A percentile compares a stretch with the other conserved stretches of the same genome.
Conservation (phyloP, 2,329 filamentous ascomycete species). For the Aureobasidium lini region DNA sequence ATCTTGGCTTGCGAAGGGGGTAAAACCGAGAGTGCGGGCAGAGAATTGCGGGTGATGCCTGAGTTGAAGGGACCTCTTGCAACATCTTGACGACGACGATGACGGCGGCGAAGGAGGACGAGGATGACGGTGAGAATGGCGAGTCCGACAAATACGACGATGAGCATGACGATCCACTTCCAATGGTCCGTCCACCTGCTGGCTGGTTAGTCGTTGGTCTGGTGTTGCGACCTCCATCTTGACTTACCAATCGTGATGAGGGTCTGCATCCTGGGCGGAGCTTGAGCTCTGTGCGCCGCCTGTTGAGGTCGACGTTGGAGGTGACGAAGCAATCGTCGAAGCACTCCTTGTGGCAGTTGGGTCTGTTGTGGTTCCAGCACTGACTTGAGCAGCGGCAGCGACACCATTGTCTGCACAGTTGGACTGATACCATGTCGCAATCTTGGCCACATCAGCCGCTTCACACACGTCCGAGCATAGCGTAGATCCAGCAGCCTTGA, state of each 20-base stretch:
- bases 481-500: conserved; percentile 49
- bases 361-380: conserved; percentile 15
- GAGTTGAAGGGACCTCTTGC: conserved; percentile 27
- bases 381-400: conserved; percentile 23
- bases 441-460: conserved; percentile 45
- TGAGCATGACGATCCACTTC: conserved; percentile 75
- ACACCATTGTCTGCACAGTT: conserved; percentile 51
- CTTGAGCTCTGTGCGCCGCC: conserved; percentile 24
- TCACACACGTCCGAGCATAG: conserved; percentile 52
- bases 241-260: conserved; percentile 19
- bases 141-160: conserved; percentile 65
- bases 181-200: conserved; percentile 61
- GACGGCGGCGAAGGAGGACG: conserved; percentile 64
- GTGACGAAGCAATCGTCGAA: conserved; percentile 12
- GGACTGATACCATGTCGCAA: conserved; percentile 63
- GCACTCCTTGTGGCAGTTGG: background rate
- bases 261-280: conserved; percentile 15
- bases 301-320: conserved; percentile 13
- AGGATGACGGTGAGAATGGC: conserved; percentile 58
- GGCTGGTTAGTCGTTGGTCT: background rate
- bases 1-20: background rate
- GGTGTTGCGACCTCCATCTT: background rate
- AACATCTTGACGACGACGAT: conserved; percentile 60
- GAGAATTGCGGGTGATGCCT: conserved; percentile 28
- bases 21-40: conserved; percentile 9